phyloP scores from a whole-genome alignment of 2,329 filamentous ascomycete species.

The Alternaria gaisen region DNA sequence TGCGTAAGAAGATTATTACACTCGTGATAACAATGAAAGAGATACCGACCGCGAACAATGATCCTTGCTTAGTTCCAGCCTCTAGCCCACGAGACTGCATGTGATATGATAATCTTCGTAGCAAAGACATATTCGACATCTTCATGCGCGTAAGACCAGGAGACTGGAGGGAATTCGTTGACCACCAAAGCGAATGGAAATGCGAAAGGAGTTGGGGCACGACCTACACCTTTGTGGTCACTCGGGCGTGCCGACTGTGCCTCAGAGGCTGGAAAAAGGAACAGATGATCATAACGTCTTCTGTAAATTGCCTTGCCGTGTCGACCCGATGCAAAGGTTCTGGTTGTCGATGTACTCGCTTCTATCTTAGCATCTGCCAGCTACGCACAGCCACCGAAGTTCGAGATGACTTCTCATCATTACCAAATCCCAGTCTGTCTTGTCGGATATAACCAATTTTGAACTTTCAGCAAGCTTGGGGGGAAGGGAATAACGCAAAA shows the following conservation, averaged over 20 bases:
- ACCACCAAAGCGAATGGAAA: not conserved
- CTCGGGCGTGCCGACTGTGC: not conserved
- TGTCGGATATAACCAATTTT: not conserved
- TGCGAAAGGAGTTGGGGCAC: not conserved
- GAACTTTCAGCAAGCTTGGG: not conserved
- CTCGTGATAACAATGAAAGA: not conserved
- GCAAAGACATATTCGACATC: not conserved
- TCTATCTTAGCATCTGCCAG: not conserved
- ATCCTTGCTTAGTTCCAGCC: not conserved
- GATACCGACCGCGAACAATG: not conserved
- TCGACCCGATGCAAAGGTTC: not conserved
- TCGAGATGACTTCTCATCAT: not conserved
- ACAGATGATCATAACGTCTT: not conserved
- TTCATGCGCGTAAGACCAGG: not conserved
- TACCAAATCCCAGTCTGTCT: not conserved
- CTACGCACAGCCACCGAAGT: not conserved
- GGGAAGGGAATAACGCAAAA: not conserved
- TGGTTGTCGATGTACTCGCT: not conserved
- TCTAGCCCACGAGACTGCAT: not conserved
- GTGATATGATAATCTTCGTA: not conserved
- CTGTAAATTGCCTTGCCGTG: not conserved
- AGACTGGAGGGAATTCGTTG: not conserved
- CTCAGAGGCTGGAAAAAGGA: not conserved
- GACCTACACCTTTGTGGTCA: not conserved
- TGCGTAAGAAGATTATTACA: not conserved